Base-by-base conservation (phyloP, 257 asterid genomes). In the Henckelia pumila region DNA sequence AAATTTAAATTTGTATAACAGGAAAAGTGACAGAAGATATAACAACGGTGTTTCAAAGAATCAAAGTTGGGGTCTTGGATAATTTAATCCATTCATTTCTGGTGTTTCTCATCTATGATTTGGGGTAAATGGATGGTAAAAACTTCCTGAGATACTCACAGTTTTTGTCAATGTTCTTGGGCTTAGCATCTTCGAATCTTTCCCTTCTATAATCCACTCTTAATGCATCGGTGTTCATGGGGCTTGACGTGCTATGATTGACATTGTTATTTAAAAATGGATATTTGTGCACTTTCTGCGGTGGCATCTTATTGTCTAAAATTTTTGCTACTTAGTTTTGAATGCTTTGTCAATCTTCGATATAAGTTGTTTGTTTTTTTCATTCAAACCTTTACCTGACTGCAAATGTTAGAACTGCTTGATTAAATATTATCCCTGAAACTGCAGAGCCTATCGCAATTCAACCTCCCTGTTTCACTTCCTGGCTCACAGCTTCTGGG, bases 401-500 rank as follows among this genome's bases (percentile, higher is more conserved):
- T 60, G 55, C 49, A 1, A 66, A 25, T 55, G 50, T 67, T 21
- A 14, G n/a, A 62, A 49, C 35, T 56, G 57, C 50, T 73, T 73
- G 74, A 61, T 68, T 68, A 71, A 71, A 73, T 71, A 37, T 40
- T 61, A 22, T 72, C 24, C 76, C 64, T 73, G 69, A 67, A 74
- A 75, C 73, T 73, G 80, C 95, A 88, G 95, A 77, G 93, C 82
- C 95, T 88, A 74, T 85, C 95, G 17, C 89, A 88, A 77, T 88
- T 88, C 83, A 88, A 88, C 84, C 95, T 88, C 72, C 93, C 93
- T 40, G 91, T 78, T 79, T 77, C 94, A 35, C 76, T 84, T 73
- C 82, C 90, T 68, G 84, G 84, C 59, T 81, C 89, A 69, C 88
- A 80, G 82, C 84, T 78, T 73, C 60, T 84, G 71, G 93, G 85